Conservation (phyloP, 495 filamentous ascomycete genomes). For the Wilcoxina mikolae region DNA sequence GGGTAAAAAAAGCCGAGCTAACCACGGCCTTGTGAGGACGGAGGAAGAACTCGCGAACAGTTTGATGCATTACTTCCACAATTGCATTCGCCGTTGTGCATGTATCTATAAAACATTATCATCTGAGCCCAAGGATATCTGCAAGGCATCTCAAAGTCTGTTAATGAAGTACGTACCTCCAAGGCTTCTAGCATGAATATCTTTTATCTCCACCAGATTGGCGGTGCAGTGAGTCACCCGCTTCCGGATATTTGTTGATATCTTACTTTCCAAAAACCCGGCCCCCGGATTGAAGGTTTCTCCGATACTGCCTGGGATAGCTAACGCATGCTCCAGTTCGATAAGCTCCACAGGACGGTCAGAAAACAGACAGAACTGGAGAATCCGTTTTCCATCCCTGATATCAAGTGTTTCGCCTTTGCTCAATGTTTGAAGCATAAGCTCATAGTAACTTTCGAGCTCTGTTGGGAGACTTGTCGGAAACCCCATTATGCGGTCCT, state of each 20-base stretch:
- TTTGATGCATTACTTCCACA: slow-evolving; percentile 6
- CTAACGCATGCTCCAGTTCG: background rate
- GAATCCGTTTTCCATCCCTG: background rate
- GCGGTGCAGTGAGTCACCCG: background rate
- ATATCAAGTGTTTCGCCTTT: background rate
- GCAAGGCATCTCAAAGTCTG: too few relatives aligned
- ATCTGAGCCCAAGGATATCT: too few relatives aligned
- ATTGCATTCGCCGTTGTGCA: background rate
- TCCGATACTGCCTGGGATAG: background rate
- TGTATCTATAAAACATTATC: background rate
- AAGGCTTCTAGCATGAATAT: background rate
- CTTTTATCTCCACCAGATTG: background rate
- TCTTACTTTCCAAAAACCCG: background rate
- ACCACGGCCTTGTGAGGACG: background rate
- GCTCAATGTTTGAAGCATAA: background rate
- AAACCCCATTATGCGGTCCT: background rate
- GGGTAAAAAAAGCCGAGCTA: background rate
- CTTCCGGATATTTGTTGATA: background rate
- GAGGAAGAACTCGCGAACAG: slow-evolving; percentile 1
- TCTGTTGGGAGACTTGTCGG: background rate
- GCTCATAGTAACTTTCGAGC: background rate
- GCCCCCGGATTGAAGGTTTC: background rate
- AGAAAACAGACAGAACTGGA: slow-evolving; percentile 1
- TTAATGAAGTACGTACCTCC: background rate
- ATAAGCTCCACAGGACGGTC: background rate